Percentiles rank a stretch among this genome's conserved stretches.
Evolutionary conservation across 78 protist genomes (phyloP).

Genomic region (Pelomyxa schiedti): DNA sequence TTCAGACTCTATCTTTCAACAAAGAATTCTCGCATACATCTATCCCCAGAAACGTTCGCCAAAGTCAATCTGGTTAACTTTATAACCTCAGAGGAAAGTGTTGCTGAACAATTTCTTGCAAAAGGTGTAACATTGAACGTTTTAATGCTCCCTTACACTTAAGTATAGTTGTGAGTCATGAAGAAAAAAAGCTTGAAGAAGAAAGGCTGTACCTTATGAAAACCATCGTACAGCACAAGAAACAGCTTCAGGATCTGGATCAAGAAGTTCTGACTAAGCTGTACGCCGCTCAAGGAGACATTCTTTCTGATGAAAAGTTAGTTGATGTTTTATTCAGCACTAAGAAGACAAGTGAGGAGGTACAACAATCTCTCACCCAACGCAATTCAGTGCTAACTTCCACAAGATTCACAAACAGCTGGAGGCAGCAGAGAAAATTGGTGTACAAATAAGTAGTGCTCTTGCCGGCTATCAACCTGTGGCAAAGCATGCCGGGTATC

Average conservation of each 20-base stretch:
- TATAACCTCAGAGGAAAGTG: conserved; percentile 72
- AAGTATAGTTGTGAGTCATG: conserved; percentile 77
- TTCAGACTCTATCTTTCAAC: not conserved
- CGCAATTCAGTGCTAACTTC: conserved; percentile 15
- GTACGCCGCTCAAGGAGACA: conserved; percentile 54
- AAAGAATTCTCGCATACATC: not conserved
- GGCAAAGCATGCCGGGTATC: conserved; percentile 61
- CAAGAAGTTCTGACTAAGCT: conserved; percentile 58
- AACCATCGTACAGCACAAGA: conserved; percentile 63
- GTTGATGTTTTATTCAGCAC: conserved; percentile 63
- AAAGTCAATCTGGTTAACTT: conserved; percentile 55
- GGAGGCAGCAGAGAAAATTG: conserved; percentile 37
- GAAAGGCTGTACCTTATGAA: conserved; percentile 17
- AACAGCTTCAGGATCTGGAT: conserved; percentile 40
- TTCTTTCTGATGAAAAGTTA: conserved; percentile 57
- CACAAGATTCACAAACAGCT: conserved; percentile 30
- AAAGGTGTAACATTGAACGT: conserved; percentile 62
- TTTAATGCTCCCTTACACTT: conserved; percentile 42
- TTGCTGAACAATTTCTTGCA: conserved; percentile 87
- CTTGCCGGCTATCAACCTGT: conserved; percentile 63
- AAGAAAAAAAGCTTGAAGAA: conserved; percentile 73
- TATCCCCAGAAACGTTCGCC: not conserved
- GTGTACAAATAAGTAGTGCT: conserved; percentile 20
- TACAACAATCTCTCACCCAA: conserved; percentile 69
- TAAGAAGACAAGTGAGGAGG: conserved; percentile 39